Evolutionary conservation across 1,284 basidiomycete species (phyloP).

Genomic region (Cutaneotrichosporon spelunceum): DNA sequence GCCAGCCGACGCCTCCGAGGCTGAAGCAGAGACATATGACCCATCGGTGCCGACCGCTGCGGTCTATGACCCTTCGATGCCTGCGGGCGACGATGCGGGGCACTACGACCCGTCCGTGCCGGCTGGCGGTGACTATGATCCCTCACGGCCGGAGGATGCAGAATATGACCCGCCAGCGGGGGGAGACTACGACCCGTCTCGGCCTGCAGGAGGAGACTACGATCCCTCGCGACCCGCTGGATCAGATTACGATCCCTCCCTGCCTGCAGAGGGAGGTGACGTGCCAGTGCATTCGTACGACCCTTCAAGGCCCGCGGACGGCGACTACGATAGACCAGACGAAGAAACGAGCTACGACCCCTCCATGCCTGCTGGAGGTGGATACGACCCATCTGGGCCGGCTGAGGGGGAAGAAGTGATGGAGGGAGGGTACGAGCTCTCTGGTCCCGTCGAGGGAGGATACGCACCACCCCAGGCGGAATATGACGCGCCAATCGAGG

Average conservation of each 20-base stretch:
- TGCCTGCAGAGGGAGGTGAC: slow-evolving; percentile 5
- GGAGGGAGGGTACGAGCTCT: slow-evolving; percentile 7
- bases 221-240: not conserved
- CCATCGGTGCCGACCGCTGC: not conserved
- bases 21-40: slow-evolving; percentile 1
- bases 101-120: slow-evolving; percentile 11
- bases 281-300: not conserved
- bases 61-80: slow-evolving; percentile 12
- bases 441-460: not conserved
- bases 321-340: not conserved
- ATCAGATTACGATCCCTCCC: slow-evolving; percentile 11
- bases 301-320: not conserved
- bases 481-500: not conserved
- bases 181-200: slow-evolving; percentile 13
- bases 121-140: slow-evolving; percentile 5
- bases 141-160: slow-evolving; percentile 1
- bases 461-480: slow-evolving; percentile 2
- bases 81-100: not conserved
- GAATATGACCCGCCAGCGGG: slow-evolving; percentile 13
- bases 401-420: slow-evolving; percentile 3
- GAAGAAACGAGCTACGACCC: slow-evolving; percentile 11
- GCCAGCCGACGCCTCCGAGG: slow-evolving; percentile 8
- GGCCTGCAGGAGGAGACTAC: not conserved
- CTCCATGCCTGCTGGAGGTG: slow-evolving; percentile 5
- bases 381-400: slow-evolving; percentile 7